A percentile compares a stretch with the other conserved stretches of the same genome.
These are phyloP conservation scores for Amborella trichopoda DNA, from an alignment of 164 flowering plant species.

Conservation along the genomic window DNA sequence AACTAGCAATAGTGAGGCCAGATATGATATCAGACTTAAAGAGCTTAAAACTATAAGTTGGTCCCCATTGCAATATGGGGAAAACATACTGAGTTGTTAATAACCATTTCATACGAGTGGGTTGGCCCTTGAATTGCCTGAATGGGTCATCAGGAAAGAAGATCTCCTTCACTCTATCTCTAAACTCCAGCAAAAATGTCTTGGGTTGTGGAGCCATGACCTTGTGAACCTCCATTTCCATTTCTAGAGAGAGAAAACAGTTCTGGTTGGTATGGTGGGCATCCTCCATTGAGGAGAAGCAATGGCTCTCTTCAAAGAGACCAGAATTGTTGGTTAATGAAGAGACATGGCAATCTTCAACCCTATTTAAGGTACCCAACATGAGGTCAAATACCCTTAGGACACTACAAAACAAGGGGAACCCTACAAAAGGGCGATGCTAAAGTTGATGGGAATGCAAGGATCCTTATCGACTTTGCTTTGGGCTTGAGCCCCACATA, in stretches of 20 bases:
- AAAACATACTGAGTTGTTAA: slow-evolving; percentile 61
- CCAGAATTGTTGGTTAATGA: neutral
- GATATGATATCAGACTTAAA: slow-evolving; percentile 71
- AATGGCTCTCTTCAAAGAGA: neutral
- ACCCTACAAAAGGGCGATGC: no score
- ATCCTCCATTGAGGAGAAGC: neutral
- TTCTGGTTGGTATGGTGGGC: slow-evolving; percentile 2
- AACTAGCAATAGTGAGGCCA: slow-evolving; percentile 91
- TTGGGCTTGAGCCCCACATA: neutral
- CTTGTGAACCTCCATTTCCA: slow-evolving; percentile 45
- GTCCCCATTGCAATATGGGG: slow-evolving; percentile 87
- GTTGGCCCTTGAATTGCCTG: slow-evolving; percentile 64
- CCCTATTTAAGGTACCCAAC: no score
- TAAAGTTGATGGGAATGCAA: no score
- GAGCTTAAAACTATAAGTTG: slow-evolving; percentile 40
- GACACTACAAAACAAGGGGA: no score
- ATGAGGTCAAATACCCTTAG: no score
- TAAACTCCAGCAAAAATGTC: slow-evolving; percentile 37
- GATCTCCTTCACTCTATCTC: slow-evolving; percentile 51
- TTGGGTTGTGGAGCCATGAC: slow-evolving; percentile 51
- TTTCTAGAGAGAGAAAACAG: slow-evolving; percentile 12
- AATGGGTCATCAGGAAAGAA: slow-evolving; percentile 93
- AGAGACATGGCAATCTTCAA: no score
- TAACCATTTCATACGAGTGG: slow-evolving; percentile 23
- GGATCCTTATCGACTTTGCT: neutral